Percentiles rank a stretch among this genome's conserved stretches.
These are phyloP conservation scores for Barnettozyma wickerhamii DNA, from an alignment of 805 yeast species.

Conservation along the genomic window DNA sequence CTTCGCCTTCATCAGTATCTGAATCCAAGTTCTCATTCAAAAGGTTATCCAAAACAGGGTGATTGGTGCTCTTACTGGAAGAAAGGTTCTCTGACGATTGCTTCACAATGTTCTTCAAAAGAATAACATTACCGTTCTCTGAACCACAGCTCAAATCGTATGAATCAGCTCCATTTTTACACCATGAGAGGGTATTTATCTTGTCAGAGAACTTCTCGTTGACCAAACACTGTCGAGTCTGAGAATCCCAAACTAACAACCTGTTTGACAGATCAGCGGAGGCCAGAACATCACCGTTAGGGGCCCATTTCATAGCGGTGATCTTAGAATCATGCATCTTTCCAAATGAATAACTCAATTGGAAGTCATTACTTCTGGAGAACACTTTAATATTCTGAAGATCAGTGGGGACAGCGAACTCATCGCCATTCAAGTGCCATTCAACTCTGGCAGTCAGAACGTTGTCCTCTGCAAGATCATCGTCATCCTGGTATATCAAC, in stretches of 20 bases:
- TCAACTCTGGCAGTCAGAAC: constrained; percentile 49
- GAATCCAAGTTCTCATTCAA: constrained; percentile 28
- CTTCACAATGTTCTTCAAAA: constrained; percentile 25
- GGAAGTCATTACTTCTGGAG: constrained; percentile 15
- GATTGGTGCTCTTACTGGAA: too few species aligned
- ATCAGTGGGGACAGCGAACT: constrained; percentile 62
- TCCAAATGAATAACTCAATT: constrained; percentile 16
- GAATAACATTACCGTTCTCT: constrained; percentile 37
- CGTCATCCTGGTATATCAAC: constrained; percentile 37
- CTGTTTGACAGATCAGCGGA: constrained; percentile 48
- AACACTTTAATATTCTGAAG: constrained; percentile 43
- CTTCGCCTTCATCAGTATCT: constrained; percentile 25
- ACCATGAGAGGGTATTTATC: constrained; percentile 34
- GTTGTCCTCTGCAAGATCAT: constrained; percentile 32
- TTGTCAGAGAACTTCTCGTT: constrained; percentile 27
- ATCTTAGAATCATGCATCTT: constrained; percentile 26
- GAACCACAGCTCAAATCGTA: constrained; percentile 32
- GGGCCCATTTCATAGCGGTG: constrained; percentile 48
- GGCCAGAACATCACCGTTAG: constrained; percentile 58
- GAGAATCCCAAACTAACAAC: constrained; percentile 54
- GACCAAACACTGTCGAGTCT: constrained; percentile 29
- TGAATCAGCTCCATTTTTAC: constrained; percentile 17
- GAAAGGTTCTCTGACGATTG: constrained; percentile 5
- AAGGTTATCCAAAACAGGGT: constrained; percentile 14
- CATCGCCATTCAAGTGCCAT: constrained; percentile 70